Evolutionary conservation across 139 green algal species (phyloP).

Genomic region (Closterium sp.): DNA sequence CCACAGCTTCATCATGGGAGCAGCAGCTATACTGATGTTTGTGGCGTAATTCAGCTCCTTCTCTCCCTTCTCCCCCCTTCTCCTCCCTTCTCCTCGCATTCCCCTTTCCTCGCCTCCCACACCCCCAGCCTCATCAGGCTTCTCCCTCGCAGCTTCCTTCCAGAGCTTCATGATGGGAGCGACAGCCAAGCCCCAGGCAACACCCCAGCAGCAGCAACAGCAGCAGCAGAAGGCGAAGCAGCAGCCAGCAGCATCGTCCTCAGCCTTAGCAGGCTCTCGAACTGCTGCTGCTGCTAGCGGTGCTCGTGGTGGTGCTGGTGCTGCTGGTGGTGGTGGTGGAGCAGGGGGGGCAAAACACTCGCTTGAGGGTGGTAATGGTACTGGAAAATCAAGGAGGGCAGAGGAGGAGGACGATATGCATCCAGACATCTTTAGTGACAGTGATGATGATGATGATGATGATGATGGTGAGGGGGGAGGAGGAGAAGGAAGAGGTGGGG

Average conservation of each 20-base stretch:
- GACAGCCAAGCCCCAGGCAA: background rate
- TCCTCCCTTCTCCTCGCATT: too few species aligned
- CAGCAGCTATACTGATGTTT: too few species aligned
- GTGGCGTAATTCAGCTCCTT: too few species aligned
- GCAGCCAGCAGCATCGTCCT: background rate
- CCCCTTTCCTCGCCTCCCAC: background rate
- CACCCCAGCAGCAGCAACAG: background rate
- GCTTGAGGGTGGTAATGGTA: background rate
- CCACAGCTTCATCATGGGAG: too few species aligned
- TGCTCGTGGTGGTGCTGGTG: background rate
- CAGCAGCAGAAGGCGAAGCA: background rate
- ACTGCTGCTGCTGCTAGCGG: background rate
- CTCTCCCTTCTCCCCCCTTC: too few species aligned
- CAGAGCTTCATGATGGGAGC: background rate
- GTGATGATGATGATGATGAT: background rate
- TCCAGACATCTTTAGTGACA: constrained; percentile 4
- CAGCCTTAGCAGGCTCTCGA: background rate
- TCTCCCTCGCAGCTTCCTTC: background rate
- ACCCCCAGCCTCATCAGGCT: background rate
- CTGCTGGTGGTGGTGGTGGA: background rate
- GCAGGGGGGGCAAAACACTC: background rate
- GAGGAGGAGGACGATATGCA: background rate
- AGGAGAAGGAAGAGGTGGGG: background rate
- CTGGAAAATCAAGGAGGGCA: background rate
- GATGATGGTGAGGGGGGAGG: background rate